Base-by-base conservation (phyloP, 73 alveolate species). In the Paramecium biaurelia region DNA sequence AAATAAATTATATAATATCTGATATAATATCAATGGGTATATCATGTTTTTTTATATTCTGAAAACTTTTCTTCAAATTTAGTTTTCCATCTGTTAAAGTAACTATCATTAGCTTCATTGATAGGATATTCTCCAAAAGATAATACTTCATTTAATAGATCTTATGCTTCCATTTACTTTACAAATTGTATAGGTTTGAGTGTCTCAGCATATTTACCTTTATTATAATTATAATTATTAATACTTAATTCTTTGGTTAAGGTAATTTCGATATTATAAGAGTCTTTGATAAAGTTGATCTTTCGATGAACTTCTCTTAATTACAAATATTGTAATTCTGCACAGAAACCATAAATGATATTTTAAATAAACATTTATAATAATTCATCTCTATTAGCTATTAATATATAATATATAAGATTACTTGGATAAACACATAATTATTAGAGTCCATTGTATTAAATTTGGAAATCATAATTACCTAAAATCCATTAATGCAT, bases 361-460 rank as follows among this genome's bases (percentile, higher is more conserved):
- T 72, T 72, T 12, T 72, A 15, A 18, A 72, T 72, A 38, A 34
- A 72, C 45, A 72, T 30, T 37, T 34, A 21, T 30, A 72, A 72
- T 72, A 72, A 35, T 34, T 72, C 58, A 35, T 72, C 86, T 37
- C 58, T 72, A 9, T 35, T 72, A 6, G 35, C 84, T 63, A 23
- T 30, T 0, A 63, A 23, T 23, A 63, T 23, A 63, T 21, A 26
- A 7, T 63, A 63, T 18, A 21, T 3, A 53, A 4, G 26, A 63
- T 30, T 63, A 63, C 84, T 35, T 35, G 86, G 86, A 72, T 72
- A 72, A 15, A 35, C 63, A 72, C 59, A 72, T 72, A 72, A 37
- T 42, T 28, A 35, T 72, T 72, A 34, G 14, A 72, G 32, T 72
- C 59, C 56, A 72, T 38, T 38, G 58, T 72, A 72, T 72, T 72